Percentiles rank a stretch among this genome's conserved stretches.
These are phyloP conservation scores for Scedosporium boydii DNA, from an alignment of 2,329 filamentous ascomycete genomes.

Conservation along the genomic window DNA sequence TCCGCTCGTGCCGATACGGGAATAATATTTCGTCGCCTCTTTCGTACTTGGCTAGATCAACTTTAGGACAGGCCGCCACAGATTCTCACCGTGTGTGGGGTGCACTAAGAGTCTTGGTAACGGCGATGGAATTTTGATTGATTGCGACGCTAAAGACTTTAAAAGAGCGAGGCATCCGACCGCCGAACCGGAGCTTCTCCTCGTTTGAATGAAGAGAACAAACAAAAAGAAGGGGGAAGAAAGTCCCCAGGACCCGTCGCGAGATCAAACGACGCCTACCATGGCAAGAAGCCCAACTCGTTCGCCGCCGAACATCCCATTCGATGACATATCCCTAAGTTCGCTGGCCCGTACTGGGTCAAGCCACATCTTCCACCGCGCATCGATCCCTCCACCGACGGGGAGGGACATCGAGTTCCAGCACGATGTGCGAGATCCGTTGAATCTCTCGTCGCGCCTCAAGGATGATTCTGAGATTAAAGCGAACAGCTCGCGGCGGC, in stretches of 20 bases:
- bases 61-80: neutral
- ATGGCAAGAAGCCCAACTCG: neutral
- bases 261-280: neutral
- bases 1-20: too few species aligned
- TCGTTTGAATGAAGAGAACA: neutral
- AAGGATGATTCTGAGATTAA: slow-evolving; percentile 78
- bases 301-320: neutral
- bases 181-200: neutral
- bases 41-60: too few species aligned
- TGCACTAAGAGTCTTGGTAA: neutral
- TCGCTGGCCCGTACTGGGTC: neutral
- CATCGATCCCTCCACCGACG: neutral
- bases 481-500: slow-evolving; percentile 72
- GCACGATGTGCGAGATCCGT: slow-evolving; percentile 56
- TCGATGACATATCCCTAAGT: neutral
- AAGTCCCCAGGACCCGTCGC: too few species aligned
- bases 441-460: slow-evolving; percentile 64
- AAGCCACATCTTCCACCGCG: neutral
- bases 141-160: neutral
- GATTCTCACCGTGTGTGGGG: neutral
- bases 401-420: slow-evolving; percentile 4
- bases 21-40: too few species aligned
- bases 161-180: neutral
- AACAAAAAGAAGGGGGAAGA: neutral
- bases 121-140: neutral